Evolutionary conservation across 1,139 yeast species (phyloP), one percentile per base, ranked within the genome.

Genomic region (Kurtzmaniella quercitrusa): DNA sequence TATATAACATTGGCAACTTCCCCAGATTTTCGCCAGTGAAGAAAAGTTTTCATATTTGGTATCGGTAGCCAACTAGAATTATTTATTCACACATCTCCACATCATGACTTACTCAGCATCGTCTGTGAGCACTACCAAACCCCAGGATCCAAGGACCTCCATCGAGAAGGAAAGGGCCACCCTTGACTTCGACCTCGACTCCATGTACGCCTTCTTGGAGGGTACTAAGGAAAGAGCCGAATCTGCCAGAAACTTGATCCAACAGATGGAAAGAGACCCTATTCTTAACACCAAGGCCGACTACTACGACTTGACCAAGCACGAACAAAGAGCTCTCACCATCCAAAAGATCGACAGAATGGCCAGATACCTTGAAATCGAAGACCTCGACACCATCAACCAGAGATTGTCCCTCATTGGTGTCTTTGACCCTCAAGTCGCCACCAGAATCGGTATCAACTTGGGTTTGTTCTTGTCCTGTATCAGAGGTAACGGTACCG

Each of bases 401-500:
- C 58, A 61, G 47, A 59, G 76, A 50, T 61, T 71, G 50, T 64
- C 70, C 51, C 84, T 85, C 57, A 77, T 86, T 39, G 79, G 82
- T 42, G 71, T 82, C 27, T 73, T 59, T 48, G 76, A 81, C 49
- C 87, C 93, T 18, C 75, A 89, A 48, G 62, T 81, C 39, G 86
- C 65, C 44, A 71, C 67, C 49, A 57, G 75, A 56, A 56, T 75
- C 51, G 60, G 86, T 41, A 85, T 85, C 44, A 87, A 85, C 64
- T 70, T 81, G 56, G 90, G 89, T 5, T 71, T 85, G 46, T 85
- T 85, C 59, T 70, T 83, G 52, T 78, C 79, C 52, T 82, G 90
- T 51, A 66, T 85, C 48, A 79, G 77, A 53, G 91, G 93, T 43
- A 81, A 83, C 49, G 94, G 93, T 51, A 82, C 93, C 43, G 46